phyloP scores from a whole-genome alignment of 2,329 filamentous ascomycete species.

The Onygenales sp. region DNA sequence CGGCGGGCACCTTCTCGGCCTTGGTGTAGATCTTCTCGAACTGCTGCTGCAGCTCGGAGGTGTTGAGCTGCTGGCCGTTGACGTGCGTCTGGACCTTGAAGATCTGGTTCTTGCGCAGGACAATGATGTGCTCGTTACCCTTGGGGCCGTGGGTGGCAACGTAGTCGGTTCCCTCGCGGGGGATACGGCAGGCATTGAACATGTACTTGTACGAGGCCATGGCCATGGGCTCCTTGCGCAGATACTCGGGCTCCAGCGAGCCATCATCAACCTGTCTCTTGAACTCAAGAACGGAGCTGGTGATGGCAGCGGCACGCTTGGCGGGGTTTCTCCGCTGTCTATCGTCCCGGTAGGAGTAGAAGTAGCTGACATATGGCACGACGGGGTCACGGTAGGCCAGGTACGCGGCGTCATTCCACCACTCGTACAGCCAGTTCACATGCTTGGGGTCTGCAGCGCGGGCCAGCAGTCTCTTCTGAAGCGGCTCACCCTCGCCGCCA shows the following conservation, averaged over 20 bases:
- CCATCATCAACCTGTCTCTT: conserved; percentile 81
- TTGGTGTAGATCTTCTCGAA: conserved; percentile 77
- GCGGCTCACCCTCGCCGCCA: conserved; percentile 68
- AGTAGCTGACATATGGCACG: conserved; percentile 97
- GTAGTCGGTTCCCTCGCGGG: conserved; percentile 71
- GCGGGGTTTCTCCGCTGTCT: conserved; percentile 75
- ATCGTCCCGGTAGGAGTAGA: conserved; percentile 97
- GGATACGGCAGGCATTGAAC: conserved; percentile 89
- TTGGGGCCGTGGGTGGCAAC: conserved; percentile 67
- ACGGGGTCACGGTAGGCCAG: conserved; percentile 89
- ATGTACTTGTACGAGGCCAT: conserved; percentile 99
- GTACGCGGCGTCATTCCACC: conserved; percentile 97
- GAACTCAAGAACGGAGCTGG: conserved; percentile 79
- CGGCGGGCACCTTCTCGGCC: conserved; percentile 60
- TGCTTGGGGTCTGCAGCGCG: conserved; percentile 67
- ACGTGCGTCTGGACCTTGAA: conserved; percentile 83
- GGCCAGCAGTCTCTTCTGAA: conserved; percentile 81
- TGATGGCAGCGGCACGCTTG: conserved; percentile 86
- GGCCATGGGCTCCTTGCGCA: conserved; percentile 94
- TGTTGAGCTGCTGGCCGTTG: conserved; percentile 75
- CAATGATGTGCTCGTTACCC: conserved; percentile 79
- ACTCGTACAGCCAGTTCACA: conserved; percentile 94
- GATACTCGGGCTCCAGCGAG: conserved; percentile 90
- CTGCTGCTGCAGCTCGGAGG: conserved; percentile 79
- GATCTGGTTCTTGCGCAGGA: conserved; percentile 91